phyloP scores from a whole-genome alignment of 129 eudicot species.

The Cynara cardunculus region DNA sequence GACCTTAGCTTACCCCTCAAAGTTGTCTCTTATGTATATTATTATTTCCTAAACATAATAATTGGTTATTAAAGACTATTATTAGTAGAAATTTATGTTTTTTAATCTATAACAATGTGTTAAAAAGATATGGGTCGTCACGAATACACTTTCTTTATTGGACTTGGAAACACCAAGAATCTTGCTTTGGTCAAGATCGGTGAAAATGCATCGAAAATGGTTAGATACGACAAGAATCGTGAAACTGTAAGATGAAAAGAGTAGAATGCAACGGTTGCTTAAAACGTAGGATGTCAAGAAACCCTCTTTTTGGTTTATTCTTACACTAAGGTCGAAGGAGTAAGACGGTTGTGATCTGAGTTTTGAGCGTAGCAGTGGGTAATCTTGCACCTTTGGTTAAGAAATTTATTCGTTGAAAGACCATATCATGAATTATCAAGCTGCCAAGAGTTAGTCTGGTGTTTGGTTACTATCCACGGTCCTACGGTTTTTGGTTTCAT shows the following conservation, averaged over 20 bases:
- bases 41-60: constrained; percentile 2
- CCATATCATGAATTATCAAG: neutral
- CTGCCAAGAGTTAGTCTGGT: neutral
- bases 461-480: neutral
- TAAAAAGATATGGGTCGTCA: neutral
- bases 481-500: neutral
- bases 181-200: neutral
- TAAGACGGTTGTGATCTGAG: neutral
- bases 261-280: neutral
- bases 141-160: neutral
- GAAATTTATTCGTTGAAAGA: neutral
- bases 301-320: neutral
- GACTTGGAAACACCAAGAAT: neutral
- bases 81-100: neutral
- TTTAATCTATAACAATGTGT: neutral
- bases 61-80: neutral
- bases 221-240: neutral
- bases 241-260: neutral
- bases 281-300: neutral
- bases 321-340: neutral
- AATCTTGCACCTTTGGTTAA: neutral
- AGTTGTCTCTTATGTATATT: constrained; percentile 19
- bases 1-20: constrained; percentile 25
- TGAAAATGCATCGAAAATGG: neutral
- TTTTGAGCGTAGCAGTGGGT: neutral